Percentiles rank a stretch among this genome's conserved stretches.
phyloP scores from a whole-genome alignment of 2,329 filamentous ascomycete species.

The Botrytis deweyae region DNA sequence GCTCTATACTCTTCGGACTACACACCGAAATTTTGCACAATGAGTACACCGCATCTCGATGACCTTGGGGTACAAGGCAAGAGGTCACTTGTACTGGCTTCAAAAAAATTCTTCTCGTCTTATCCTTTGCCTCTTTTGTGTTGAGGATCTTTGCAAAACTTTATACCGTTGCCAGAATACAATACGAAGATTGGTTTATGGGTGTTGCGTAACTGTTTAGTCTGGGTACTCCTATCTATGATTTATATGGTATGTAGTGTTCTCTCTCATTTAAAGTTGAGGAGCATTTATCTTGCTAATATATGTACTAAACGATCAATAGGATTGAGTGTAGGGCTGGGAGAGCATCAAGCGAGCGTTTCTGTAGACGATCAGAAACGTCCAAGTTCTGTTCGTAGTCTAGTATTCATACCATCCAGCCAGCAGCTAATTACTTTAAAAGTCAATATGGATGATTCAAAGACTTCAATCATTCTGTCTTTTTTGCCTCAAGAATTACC shows the following conservation, averaged over 20 bases:
- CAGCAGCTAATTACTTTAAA: not conserved
- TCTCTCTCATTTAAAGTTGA: not conserved
- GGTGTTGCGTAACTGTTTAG: no score
- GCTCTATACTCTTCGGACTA: not conserved
- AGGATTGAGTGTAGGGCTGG: constrained; percentile 25
- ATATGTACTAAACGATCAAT: not conserved
- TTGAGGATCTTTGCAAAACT: no score
- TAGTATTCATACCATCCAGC: no score
- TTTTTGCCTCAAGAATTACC: constrained; percentile 29
- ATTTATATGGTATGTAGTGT: not conserved
- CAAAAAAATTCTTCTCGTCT: no score
- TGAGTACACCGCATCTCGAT: not conserved
- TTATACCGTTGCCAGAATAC: no score
- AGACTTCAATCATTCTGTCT: not conserved
- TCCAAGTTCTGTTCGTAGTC: not conserved
- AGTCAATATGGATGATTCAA: constrained; percentile 19
- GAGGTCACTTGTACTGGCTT: not conserved
- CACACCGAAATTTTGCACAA: not conserved
- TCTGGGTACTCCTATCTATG: no score
- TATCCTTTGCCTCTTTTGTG: no score
- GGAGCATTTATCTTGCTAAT: constrained; percentile 1
- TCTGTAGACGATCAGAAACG: constrained; percentile 16
- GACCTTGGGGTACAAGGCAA: not conserved
- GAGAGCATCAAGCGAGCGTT: constrained; percentile 22
- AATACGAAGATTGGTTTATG: no score